Evolutionary conservation across 257 asterid genomes (phyloP).

Genomic region (Mentha longifolia): DNA sequence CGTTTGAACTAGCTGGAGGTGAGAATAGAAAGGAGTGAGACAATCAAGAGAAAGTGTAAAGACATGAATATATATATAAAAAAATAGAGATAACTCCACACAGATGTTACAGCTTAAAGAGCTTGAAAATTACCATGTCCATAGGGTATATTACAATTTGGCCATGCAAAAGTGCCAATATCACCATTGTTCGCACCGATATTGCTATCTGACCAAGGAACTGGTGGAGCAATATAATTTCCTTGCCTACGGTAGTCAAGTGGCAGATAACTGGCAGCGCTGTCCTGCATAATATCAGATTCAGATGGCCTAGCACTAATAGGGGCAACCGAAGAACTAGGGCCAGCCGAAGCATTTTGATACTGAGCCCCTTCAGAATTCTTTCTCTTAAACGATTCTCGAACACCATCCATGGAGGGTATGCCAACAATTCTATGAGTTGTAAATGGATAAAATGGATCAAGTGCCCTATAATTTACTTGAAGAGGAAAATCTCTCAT

Average conservation of each 20-base stretch:
- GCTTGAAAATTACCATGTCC: conserved; percentile 48
- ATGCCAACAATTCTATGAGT: conserved; percentile 33
- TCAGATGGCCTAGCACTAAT: conserved; percentile 35
- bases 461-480: conserved; percentile 51
- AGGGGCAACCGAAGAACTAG: conserved; percentile 59
- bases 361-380: conserved; percentile 38
- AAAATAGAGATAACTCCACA: background rate
- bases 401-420: conserved; percentile 48
- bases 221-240: conserved; percentile 54
- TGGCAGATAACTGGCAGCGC: conserved; percentile 3
- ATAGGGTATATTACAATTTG: conserved; percentile 45
- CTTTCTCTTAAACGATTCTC: conserved; percentile 62
- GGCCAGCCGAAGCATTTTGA: conserved; percentile 48
- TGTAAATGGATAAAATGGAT: conserved; percentile 41
- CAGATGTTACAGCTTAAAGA: background rate
- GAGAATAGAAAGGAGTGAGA: conserved; percentile 15
- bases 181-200: conserved; percentile 53
- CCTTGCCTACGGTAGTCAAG: conserved; percentile 39
- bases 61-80: background rate
- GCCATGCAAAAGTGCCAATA: conserved; percentile 56
- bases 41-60: background rate
- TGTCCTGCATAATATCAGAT: conserved; percentile 41
- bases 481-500: conserved; percentile 54
- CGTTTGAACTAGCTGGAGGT: conserved; percentile 42
- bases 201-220: conserved; percentile 65